phyloP scores from a whole-genome alignment of 805 yeast species.

The Wickerhamomyces xylosicus region DNA sequence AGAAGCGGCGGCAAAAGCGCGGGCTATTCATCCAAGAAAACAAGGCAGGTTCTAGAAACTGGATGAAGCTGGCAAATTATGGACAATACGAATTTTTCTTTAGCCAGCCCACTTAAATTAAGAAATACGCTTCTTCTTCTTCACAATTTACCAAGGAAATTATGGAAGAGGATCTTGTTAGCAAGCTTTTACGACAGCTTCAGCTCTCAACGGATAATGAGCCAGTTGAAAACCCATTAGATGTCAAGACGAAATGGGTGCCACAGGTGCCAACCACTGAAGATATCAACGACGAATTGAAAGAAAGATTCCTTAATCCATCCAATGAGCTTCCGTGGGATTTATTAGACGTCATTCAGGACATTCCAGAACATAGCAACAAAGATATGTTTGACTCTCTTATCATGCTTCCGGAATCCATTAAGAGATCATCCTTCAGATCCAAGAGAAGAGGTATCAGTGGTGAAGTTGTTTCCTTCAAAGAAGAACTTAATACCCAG shows the following conservation, averaged over 20 bases:
- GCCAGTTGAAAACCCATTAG: not conserved
- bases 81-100: too few relatives aligned
- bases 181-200: constrained; percentile 2
- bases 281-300: constrained; percentile 13
- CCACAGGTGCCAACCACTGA: not conserved
- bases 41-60: too few relatives aligned
- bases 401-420: constrained; percentile 46
- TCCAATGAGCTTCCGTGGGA: constrained; percentile 55
- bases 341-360: constrained; percentile 60
- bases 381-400: constrained; percentile 23
- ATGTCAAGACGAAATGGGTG: constrained; percentile 1
- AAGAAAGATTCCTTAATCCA: constrained; percentile 48
- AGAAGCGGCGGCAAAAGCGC: too few relatives aligned
- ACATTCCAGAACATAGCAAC: constrained; percentile 29
- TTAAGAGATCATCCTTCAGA: constrained; percentile 53
- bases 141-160: too few relatives aligned
- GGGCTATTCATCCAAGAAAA: too few relatives aligned
- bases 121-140: too few relatives aligned
- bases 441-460: constrained; percentile 68
- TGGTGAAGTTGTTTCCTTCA: constrained; percentile 54
- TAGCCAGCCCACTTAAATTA: too few relatives aligned
- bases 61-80: too few relatives aligned
- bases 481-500: constrained; percentile 48
- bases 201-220: not conserved
- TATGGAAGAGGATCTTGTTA: constrained; percentile 5